Conservation (phyloP, 2,329 filamentous ascomycete genomes). For the Mycogone perniciosa region DNA sequence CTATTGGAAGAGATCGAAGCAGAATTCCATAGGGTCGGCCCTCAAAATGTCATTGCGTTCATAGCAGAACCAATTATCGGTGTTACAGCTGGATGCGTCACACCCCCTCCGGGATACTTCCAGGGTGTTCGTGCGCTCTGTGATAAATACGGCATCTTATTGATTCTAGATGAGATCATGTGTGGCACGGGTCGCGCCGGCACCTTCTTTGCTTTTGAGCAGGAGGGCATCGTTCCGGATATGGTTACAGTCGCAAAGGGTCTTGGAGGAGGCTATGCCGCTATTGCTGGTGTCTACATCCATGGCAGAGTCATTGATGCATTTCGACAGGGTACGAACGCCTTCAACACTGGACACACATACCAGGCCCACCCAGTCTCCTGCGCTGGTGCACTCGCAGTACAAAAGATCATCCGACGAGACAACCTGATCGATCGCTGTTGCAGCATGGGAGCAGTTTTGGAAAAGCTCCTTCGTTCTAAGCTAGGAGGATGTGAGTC, state of each 20-base stretch:
- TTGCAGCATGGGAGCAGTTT: conserved; percentile 31
- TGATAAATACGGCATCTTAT: conserved; percentile 46
- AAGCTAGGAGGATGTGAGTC: conserved; percentile 31
- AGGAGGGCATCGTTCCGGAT: conserved; percentile 53
- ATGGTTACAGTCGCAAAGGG: conserved; percentile 62
- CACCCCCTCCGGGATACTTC: conserved; percentile 48
- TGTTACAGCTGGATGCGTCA: conserved; percentile 45
- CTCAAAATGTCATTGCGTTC: conserved; percentile 42
- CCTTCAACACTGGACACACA: conserved; percentile 21
- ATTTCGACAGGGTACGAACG: background rate
- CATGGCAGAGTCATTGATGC: background rate
- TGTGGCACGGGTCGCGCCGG: conserved; percentile 58
- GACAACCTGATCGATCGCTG: conserved; percentile 53
- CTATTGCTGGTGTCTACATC: conserved; percentile 46
- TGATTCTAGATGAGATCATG: conserved; percentile 61
- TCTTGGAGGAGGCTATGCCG: conserved; percentile 55
- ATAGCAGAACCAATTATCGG: conserved; percentile 45
- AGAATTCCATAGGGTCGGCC: conserved; percentile 40
- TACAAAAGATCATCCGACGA: conserved; percentile 43
- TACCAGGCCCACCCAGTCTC: conserved; percentile 22
- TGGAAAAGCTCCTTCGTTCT: background rate
- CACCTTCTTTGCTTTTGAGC: conserved; percentile 57
- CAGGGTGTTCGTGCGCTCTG: conserved; percentile 46
- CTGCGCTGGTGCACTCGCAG: conserved; percentile 19
- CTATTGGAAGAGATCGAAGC: conserved; percentile 40